Conservation (phyloP, 148 eudicot species). For the Rhododendron williamsianum region DNA sequence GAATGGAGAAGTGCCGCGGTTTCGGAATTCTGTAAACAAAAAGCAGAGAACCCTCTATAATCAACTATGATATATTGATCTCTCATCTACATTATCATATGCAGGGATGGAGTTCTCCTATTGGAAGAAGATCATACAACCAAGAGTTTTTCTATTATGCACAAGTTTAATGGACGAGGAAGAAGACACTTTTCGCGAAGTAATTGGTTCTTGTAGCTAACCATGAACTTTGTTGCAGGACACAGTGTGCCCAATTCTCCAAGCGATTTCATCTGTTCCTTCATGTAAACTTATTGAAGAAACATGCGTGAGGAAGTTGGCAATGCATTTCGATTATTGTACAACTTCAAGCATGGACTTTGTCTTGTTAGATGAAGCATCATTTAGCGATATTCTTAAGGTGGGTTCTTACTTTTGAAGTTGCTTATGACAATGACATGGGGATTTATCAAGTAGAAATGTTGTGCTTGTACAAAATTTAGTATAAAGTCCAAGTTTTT, state of each 20-base stretch:
- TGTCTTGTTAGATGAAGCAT: conserved; percentile 70
- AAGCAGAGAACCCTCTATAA: conserved; percentile 29
- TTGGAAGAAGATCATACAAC: conserved; percentile 78
- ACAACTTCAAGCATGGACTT: conserved; percentile 82
- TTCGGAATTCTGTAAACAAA: conserved; percentile 47
- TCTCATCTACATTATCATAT: conserved; percentile 73
- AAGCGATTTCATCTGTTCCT: conserved; percentile 64
- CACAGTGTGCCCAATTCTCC: conserved; percentile 74
- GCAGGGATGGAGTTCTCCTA: conserved; percentile 94
- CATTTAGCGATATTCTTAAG: conserved; percentile 79
- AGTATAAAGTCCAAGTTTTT: background rate
- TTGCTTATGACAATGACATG: conserved; percentile 9
- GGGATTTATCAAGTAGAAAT: conserved; percentile 22
- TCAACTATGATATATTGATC: conserved; percentile 59
- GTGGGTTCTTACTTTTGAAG: conserved; percentile 46
- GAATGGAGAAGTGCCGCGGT: conserved; percentile 56
- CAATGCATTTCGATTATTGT: conserved; percentile 88
- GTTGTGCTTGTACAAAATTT: conserved; percentile 10
- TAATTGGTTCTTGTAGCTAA: conserved; percentile 59
- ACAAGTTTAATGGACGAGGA: conserved; percentile 83
- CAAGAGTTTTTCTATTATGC: conserved; percentile 71
- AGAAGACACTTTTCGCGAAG: conserved; percentile 57
- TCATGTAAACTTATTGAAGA: conserved; percentile 90
- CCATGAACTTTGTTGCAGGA: conserved; percentile 85
- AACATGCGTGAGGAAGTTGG: conserved; percentile 77